phyloP scores from a whole-genome alignment of 129 eudicot species.

The Solidago caesia region DNA sequence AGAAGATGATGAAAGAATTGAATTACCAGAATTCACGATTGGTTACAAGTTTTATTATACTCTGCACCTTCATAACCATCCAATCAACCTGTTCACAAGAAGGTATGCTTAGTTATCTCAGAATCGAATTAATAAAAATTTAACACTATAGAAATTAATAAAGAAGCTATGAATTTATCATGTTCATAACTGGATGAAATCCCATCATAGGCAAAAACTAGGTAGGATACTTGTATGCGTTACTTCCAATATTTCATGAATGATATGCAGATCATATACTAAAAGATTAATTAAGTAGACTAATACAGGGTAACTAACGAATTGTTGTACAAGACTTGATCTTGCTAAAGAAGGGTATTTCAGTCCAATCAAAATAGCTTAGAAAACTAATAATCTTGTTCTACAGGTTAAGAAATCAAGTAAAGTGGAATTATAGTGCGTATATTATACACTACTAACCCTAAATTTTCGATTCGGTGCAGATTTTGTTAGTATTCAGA shows the following conservation, averaged over 20 bases:
- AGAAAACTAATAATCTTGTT: slow-evolving; percentile 24
- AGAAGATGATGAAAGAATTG: slow-evolving; percentile 55
- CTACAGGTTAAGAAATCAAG: slow-evolving; percentile 16
- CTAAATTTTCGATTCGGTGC: slow-evolving; percentile 21
- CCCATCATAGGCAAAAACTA: not conserved
- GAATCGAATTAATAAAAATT: not conserved
- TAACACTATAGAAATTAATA: not conserved
- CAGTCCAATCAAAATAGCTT: slow-evolving; percentile 11
- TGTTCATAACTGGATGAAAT: not conserved
- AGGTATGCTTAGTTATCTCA: slow-evolving; percentile 41
- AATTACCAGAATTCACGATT: slow-evolving; percentile 32
- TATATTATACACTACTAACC: not conserved
- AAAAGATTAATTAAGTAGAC: not conserved
- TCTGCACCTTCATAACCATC: slow-evolving; percentile 42
- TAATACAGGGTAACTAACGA: not conserved
- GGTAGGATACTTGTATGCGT: not conserved
- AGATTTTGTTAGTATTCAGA: slow-evolving; percentile 52
- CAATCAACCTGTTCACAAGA: slow-evolving; percentile 52
- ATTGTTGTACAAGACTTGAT: slow-evolving; percentile 9
- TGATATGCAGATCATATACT: slow-evolving; percentile 22
- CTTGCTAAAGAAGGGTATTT: slow-evolving; percentile 17
- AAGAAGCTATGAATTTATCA: not conserved
- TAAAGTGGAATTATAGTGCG: not conserved
- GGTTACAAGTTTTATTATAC: slow-evolving; percentile 36
- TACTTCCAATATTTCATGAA: slow-evolving; percentile 21